phyloP scores from a whole-genome alignment of 2,329 filamentous ascomycete species.

The Helotiales sp. region DNA sequence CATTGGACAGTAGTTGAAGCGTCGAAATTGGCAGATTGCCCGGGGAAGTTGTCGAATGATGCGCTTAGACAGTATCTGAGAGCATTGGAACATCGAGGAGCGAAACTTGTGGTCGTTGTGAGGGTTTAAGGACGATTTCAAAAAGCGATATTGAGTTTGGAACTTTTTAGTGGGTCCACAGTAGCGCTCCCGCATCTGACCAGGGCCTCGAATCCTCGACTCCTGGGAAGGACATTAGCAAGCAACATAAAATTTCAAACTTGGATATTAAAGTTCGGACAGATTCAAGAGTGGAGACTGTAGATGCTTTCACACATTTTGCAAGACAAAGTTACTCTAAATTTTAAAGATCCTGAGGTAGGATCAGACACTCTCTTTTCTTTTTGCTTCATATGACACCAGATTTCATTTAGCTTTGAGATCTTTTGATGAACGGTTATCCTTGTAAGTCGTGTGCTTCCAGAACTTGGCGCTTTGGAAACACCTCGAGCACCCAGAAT shows the following conservation, averaged over 20 bases:
- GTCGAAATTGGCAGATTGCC: neutral
- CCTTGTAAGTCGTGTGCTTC: too few species aligned
- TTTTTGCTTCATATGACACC: too few species aligned
- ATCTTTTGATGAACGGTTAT: too few species aligned
- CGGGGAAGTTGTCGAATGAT: neutral
- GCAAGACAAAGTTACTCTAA: too few species aligned
- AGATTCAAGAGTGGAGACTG: too few species aligned
- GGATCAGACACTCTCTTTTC: too few species aligned
- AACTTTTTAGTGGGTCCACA: neutral
- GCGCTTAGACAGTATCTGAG: constrained; percentile 2
- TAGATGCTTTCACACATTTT: too few species aligned
- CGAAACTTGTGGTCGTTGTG: neutral
- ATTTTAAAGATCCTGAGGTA: too few species aligned
- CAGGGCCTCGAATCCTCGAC: neutral
- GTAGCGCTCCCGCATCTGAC: neutral
- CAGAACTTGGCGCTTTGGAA: too few species aligned
- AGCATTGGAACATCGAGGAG: constrained; percentile 31
- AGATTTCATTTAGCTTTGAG: too few species aligned
- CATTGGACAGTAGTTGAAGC: constrained; percentile 18
- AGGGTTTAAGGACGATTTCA: neutral
- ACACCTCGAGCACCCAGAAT: too few species aligned
- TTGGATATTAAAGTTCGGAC: neutral
- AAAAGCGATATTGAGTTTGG: neutral
- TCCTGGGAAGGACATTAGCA: neutral
- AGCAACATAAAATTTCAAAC: neutral